phyloP scores from a whole-genome alignment of 768 basidiomycete genomes.

The Pluteus cervinus region DNA sequence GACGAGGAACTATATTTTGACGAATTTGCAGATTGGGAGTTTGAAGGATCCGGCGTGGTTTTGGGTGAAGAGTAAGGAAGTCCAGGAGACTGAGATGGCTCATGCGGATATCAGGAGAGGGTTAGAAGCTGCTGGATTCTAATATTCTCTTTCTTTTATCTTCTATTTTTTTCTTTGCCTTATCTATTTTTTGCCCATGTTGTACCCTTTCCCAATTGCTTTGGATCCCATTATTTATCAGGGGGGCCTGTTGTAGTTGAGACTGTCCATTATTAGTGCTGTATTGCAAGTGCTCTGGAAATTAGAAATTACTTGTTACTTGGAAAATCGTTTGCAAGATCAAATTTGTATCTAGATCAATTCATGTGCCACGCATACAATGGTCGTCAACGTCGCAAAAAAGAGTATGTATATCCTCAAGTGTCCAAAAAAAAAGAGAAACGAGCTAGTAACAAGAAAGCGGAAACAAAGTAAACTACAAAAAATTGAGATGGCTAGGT shows the following conservation, averaged over 20 bases:
- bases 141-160: not conserved
- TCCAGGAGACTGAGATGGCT: conserved; percentile 51
- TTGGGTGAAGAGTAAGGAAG: conserved; percentile 54
- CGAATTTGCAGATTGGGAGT: conserved; percentile 34
- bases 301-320: not conserved
- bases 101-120: conserved; percentile 63
- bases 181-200: too few species aligned
- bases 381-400: too few species aligned
- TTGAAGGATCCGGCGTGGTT: conserved; percentile 44
- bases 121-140: conserved; percentile 66
- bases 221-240: too few species aligned
- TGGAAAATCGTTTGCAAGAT: too few species aligned
- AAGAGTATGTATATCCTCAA: conserved; percentile 37
- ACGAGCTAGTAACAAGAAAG: conserved; percentile 15
- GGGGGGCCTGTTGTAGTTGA: too few species aligned
- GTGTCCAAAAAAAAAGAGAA: conserved; percentile 26
- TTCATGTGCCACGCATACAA: too few species aligned
- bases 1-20: conserved; percentile 41
- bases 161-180: not conserved
- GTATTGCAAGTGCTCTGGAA: too few species aligned
- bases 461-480: conserved; percentile 17
- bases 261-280: too few species aligned
- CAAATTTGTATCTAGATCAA: too few species aligned
- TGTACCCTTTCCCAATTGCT: too few species aligned
- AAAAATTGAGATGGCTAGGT: conserved; percentile 23